Percentiles rank a stretch among this genome's conserved stretches.
phyloP scores from a whole-genome alignment of 2,329 filamentous ascomycete species.

The Taxawa tesnikishii region DNA sequence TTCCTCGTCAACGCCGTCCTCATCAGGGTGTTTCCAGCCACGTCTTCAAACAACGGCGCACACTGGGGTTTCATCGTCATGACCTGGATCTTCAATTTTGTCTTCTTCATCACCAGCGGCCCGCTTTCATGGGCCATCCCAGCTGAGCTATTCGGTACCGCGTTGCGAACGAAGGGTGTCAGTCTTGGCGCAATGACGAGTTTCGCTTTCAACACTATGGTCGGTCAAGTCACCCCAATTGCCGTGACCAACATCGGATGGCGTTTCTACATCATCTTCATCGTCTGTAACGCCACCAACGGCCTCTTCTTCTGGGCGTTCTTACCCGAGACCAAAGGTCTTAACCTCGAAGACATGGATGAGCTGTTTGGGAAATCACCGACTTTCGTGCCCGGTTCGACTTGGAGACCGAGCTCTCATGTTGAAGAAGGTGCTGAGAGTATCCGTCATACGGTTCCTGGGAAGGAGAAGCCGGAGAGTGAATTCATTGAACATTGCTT shows the following conservation, averaged over 20 bases:
- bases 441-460: too few species aligned
- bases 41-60: slow-evolving; percentile 7
- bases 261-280: slow-evolving; percentile 15
- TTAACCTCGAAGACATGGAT: slow-evolving; percentile 14
- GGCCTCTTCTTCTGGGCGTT: slow-evolving; percentile 44
- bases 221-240: slow-evolving; percentile 15
- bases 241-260: slow-evolving; percentile 13
- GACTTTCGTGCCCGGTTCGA: slow-evolving; percentile 12
- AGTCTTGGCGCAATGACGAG: slow-evolving; percentile 12
- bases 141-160: slow-evolving; percentile 16
- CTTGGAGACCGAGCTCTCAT: slow-evolving; percentile 13
- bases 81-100: slow-evolving; percentile 15
- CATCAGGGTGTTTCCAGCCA: slow-evolving; percentile 10
- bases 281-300: slow-evolving; percentile 15
- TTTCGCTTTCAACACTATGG: slow-evolving; percentile 19
- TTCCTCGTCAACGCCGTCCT: slow-evolving; percentile 14
- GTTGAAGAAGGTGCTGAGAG: slow-evolving; percentile 10
- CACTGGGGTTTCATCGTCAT: slow-evolving; percentile 15
- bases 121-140: slow-evolving; percentile 16
- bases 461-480: too few species aligned
- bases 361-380: slow-evolving; percentile 13
- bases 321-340: slow-evolving; percentile 59
- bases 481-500: too few species aligned
- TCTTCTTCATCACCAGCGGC: slow-evolving; percentile 12
- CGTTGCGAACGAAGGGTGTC: slow-evolving; percentile 13